Base-by-base conservation (phyloP, 257 asterid genomes). In the Solanum dulcamara region DNA sequence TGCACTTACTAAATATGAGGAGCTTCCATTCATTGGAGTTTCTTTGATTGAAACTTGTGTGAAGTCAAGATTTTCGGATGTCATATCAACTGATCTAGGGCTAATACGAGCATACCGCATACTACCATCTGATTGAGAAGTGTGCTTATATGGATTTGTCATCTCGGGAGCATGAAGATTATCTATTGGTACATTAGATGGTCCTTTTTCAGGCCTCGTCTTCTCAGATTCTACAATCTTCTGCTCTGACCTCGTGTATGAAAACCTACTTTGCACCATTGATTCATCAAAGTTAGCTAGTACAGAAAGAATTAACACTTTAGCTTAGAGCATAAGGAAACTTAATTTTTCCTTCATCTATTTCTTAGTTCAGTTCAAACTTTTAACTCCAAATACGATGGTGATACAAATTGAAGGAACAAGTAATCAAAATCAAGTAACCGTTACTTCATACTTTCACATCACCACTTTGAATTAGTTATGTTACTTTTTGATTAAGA, bases 1-100 rank as follows among this genome's bases (percentile, higher is more conserved):
- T 46, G 51, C 87, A 90, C 91, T 90, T 85, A 93, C 94, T 24
- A 91, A 17, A 72, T 90, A 85, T 55, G 86, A 15, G 40, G 89
- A 46, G 32, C 82, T 83, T 79, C 44, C 64, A 51, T 82, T 81
- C 67, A 17, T 81, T 66, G 86, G 86, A 72, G 72, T 35, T 57
- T 88, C 91, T 75, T 33, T 79, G 44, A 79, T 48, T 53, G 81
- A 80, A 20, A 74, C 75, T 37, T 67, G 84, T 2, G 88, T 57
- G 38, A 33, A 46, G 66, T 89, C 89, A 35, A 79, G 44, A 55
- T 86, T 87, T 33, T 86, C 85, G 7, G 77, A 88, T 3, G 88
- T 84, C 33, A 89, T 84, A 86, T 92, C 94, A 87, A 77, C 86
- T 2, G 90, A 66, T 40, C 87, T 84, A 9, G 57, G 71, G 28